These are phyloP conservation scores for Hypomontagnella submonticulosa DNA, from an alignment of 495 filamentous ascomycete species.

Conservation along the genomic window DNA sequence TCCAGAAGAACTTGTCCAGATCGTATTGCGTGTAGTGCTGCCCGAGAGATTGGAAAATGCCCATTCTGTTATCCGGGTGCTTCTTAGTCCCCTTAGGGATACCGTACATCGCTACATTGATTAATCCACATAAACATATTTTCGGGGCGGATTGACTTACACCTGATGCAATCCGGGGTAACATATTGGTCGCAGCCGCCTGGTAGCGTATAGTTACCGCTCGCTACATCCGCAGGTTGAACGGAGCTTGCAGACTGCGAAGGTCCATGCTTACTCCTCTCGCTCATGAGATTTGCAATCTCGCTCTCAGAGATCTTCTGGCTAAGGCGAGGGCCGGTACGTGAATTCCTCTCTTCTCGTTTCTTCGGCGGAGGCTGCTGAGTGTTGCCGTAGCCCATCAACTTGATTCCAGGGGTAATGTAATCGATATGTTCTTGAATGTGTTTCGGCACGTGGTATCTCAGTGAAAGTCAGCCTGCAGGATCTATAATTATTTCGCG, in stretches of 20 bases:
- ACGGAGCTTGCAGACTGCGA: constrained; percentile 40
- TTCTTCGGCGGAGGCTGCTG: constrained; percentile 25
- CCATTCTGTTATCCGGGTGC: constrained; percentile 45
- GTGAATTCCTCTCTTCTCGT: neutral
- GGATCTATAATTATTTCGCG: neutral
- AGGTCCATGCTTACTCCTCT: constrained; percentile 33
- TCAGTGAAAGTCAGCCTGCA: constrained; percentile 33
- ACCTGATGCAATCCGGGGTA: constrained; percentile 48
- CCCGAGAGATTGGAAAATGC: constrained; percentile 48
- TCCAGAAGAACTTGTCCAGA: constrained; percentile 67
- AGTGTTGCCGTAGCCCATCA: constrained; percentile 48
- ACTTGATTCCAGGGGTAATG: constrained; percentile 66
- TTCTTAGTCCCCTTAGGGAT: constrained; percentile 46
- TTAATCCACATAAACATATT: constrained; percentile 2
- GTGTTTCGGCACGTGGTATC: constrained; percentile 65
- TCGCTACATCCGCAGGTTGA: constrained; percentile 26
- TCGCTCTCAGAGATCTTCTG: constrained; percentile 27
- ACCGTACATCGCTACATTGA: constrained; percentile 39
- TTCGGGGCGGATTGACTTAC: constrained; percentile 12
- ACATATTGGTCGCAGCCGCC: constrained; percentile 45
- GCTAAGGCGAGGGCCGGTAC: constrained; percentile 1
- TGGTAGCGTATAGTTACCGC: constrained; percentile 39
- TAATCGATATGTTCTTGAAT: constrained; percentile 67
- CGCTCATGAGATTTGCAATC: constrained; percentile 30
- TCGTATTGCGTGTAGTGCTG: constrained; percentile 63